Conservation (phyloP, 164 flowering plant genomes). For the Amborella trichopoda region DNA sequence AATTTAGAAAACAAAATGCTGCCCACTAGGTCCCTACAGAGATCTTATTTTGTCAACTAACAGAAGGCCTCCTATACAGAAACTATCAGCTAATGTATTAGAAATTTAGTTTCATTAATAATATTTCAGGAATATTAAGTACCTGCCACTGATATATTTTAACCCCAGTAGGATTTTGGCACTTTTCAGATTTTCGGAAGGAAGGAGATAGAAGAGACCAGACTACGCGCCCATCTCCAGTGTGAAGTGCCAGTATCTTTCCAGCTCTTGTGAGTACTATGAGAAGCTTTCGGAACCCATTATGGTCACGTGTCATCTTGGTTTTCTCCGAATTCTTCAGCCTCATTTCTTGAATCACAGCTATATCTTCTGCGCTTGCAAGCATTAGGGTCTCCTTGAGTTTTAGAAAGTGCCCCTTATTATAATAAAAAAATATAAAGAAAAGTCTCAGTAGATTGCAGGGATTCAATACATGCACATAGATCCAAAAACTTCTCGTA, state of each 20-base stretch:
- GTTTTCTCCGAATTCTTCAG: constrained; percentile 76
- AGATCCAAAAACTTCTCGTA: too few relatives aligned
- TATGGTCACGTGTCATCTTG: constrained; percentile 94
- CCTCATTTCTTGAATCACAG: constrained; percentile 73
- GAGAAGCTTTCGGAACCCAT: constrained; percentile 86
- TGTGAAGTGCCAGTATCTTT: constrained; percentile 79
- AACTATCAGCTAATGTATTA: too few relatives aligned
- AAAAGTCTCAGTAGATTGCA: too few relatives aligned
- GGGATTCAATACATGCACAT: too few relatives aligned
- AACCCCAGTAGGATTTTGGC: constrained; percentile 47
- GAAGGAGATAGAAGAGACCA: constrained; percentile 66
- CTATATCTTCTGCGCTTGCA: constrained; percentile 84
- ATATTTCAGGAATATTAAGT: too few relatives aligned
- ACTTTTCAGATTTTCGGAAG: constrained; percentile 50
- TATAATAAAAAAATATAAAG: constrained; percentile 11
- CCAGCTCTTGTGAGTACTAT: constrained; percentile 88
- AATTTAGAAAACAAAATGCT: too few relatives aligned
- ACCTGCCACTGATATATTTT: constrained; percentile 81
- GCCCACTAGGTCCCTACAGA: too few relatives aligned
- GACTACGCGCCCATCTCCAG: constrained; percentile 88
- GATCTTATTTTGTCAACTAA: too few relatives aligned
- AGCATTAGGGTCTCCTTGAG: constrained; percentile 94
- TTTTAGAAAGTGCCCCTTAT: constrained; percentile 82
- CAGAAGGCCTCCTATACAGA: too few relatives aligned
- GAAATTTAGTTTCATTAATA: too few relatives aligned